Conservation (phyloP, 495 filamentous ascomycete species). For the Bombardia bombarda region DNA sequence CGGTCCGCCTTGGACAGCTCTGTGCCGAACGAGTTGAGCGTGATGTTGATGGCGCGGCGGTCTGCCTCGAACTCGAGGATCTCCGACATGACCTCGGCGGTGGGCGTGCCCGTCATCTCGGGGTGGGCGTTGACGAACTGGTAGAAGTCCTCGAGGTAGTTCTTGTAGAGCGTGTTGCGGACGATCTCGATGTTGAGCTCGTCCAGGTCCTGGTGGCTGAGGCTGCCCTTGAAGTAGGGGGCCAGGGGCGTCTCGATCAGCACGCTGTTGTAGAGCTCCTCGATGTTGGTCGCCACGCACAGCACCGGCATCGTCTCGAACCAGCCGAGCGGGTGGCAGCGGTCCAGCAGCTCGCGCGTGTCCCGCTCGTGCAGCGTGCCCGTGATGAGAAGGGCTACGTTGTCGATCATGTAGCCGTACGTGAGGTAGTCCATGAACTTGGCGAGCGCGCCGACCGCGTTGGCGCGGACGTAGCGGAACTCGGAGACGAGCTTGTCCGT, state of each 20-base stretch:
- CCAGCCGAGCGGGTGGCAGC: conserved; percentile 96
- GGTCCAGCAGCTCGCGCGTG: conserved; percentile 87
- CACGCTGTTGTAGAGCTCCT: conserved; percentile 97
- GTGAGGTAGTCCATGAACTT: conserved; percentile 96
- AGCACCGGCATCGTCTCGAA: conserved; percentile 98
- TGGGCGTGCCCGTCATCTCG: conserved; percentile 79
- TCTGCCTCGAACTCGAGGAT: conserved; percentile 96
- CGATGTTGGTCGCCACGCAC: conserved; percentile 94
- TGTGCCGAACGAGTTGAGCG: conserved; percentile 96
- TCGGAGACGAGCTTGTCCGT: conserved; percentile 97
- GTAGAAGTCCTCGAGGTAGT: conserved; percentile 97
- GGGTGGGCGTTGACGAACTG: conserved; percentile 79
- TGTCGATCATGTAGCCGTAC: conserved; percentile 99
- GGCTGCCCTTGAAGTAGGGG: conserved; percentile 90
- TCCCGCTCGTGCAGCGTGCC: conserved; percentile 97
- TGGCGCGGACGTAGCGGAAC: conserved; percentile 90
- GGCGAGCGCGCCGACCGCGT: conserved; percentile 80
- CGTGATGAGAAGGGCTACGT: conserved; percentile 95
- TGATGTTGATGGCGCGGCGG: conserved; percentile 96
- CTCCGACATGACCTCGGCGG: conserved; percentile 88
- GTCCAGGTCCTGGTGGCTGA: conserved; percentile 93
- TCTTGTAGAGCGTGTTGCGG: conserved; percentile 97
- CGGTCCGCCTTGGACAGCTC: conserved; percentile 90
- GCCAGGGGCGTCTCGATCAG: conserved; percentile 94
- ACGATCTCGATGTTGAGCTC: conserved; percentile 99